Percentiles rank a stretch among this genome's conserved stretches.
Evolutionary conservation across 2,329 filamentous ascomycete species (phyloP).

Genomic region (Verticillium tricorpus): DNA sequence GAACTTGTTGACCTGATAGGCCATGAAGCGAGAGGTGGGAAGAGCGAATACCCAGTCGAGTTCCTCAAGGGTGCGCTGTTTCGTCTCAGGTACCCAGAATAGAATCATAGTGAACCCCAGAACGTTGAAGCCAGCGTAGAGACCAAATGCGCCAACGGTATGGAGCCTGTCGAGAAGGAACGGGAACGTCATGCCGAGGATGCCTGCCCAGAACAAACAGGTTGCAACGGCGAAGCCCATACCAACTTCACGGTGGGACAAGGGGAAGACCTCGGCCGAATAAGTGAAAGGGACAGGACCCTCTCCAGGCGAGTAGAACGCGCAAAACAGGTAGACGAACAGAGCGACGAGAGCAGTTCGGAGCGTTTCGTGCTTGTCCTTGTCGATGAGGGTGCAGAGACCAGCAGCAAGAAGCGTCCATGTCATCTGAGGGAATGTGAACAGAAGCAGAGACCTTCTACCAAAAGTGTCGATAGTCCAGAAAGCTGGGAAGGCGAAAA

Average conservation of each 20-base stretch:
- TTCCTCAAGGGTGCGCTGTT: conserved; percentile 48
- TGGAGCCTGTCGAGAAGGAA: conserved; percentile 43
- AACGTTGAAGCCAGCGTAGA: conserved; percentile 53
- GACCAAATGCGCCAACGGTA: conserved; percentile 37
- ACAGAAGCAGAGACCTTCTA: conserved; percentile 47
- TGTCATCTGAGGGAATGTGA: conserved; percentile 57
- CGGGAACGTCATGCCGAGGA: conserved; percentile 61
- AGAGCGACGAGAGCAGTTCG: conserved; percentile 46
- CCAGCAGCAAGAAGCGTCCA: conserved; percentile 56
- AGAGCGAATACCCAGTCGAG: conserved; percentile 33
- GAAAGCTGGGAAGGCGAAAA: conserved; percentile 54
- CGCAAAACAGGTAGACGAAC: conserved; percentile 22
- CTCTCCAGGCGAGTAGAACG: conserved; percentile 38
- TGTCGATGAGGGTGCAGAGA: conserved; percentile 43
- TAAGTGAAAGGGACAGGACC: conserved; percentile 66
- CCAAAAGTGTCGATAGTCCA: conserved; percentile 49
- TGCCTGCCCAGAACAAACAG: conserved; percentile 55
- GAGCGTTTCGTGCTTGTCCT: conserved; percentile 7
- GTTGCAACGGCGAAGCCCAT: conserved; percentile 68
- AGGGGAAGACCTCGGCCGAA: conserved; percentile 64
- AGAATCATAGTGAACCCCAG: conserved; percentile 53
- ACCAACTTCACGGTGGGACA: conserved; percentile 66
- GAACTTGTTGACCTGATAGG: conserved; percentile 26
- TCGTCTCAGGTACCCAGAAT: conserved; percentile 54
- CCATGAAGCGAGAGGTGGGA: conserved; percentile 23